Percentiles rank a stretch among this genome's conserved stretches.
These are phyloP conservation scores for Chalaropsis ovoidea DNA, from an alignment of 2,329 filamentous ascomycete species.

Conservation along the genomic window DNA sequence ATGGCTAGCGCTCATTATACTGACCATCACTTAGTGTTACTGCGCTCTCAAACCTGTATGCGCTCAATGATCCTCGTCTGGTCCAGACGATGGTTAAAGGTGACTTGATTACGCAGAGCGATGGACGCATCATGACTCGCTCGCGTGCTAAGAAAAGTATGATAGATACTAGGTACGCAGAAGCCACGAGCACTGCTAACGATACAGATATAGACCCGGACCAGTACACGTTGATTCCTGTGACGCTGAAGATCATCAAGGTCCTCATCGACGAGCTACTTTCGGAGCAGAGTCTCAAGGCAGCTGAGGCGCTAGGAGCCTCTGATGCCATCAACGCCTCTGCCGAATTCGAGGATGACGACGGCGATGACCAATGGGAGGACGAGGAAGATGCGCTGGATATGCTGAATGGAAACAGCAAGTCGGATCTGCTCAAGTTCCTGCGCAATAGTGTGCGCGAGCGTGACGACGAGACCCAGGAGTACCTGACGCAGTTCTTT, in stretches of 20 bases:
- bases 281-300: slow-evolving; percentile 60
- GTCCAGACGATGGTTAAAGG: slow-evolving; percentile 77
- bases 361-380: slow-evolving; percentile 63
- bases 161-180: slow-evolving; percentile 29
- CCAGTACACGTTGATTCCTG: slow-evolving; percentile 76
- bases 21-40: slow-evolving; percentile 54
- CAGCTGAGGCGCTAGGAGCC: slow-evolving; percentile 51
- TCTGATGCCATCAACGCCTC: slow-evolving; percentile 52
- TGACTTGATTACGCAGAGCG: slow-evolving; percentile 71
- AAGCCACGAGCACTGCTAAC: slow-evolving; percentile 24
- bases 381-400: slow-evolving; percentile 83
- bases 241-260: slow-evolving; percentile 90
- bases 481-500: slow-evolving; percentile 77
- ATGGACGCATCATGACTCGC: slow-evolving; percentile 82
- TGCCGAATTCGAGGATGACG: slow-evolving; percentile 42
- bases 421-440: slow-evolving; percentile 71
- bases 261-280: slow-evolving; percentile 85
- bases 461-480: slow-evolving; percentile 82
- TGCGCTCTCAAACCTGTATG: slow-evolving; percentile 82
- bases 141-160: slow-evolving; percentile 76
- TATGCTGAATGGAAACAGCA: slow-evolving; percentile 57
- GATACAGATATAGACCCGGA: slow-evolving; percentile 56
- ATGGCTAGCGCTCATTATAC: slow-evolving; percentile 31
- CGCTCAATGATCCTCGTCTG: slow-evolving; percentile 71
- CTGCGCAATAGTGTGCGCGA: slow-evolving; percentile 54